Percentiles rank a stretch among this genome's conserved stretches.
Evolutionary conservation across 2,329 filamentous ascomycete species (phyloP).

Genomic region (Colletotrichum camelliae): DNA sequence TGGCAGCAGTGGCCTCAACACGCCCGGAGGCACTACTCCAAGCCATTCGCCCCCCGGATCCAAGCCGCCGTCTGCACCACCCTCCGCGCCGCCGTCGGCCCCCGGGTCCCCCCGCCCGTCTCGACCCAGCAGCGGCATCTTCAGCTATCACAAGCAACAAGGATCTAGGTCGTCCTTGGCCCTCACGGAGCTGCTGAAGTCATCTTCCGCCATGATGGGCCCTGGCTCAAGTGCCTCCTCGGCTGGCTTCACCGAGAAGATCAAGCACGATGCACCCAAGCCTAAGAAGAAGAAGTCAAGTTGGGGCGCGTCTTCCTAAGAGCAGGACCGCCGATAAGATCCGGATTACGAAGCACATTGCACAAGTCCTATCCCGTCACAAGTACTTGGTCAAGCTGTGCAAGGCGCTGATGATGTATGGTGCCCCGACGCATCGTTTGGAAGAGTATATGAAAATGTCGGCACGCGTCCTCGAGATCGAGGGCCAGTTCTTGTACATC

Average conservation of each 20-base stretch:
- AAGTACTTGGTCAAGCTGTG: slow-evolving; percentile 86
- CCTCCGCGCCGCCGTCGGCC: slow-evolving; percentile 2
- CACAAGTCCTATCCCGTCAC: slow-evolving; percentile 77
- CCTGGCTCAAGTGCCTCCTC: slow-evolving; percentile 50
- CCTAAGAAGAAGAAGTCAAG: slow-evolving; percentile 35
- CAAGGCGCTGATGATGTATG: slow-evolving; percentile 85
- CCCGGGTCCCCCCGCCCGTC: slow-evolving; percentile 35
- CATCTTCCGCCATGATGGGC: slow-evolving; percentile 57
- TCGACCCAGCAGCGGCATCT: slow-evolving; percentile 42
- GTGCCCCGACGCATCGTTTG: slow-evolving; percentile 87
- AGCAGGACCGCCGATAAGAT: slow-evolving; percentile 32
- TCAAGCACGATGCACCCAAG: slow-evolving; percentile 42
- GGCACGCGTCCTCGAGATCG: slow-evolving; percentile 85
- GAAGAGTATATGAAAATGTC: slow-evolving; percentile 94
- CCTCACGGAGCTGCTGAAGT: slow-evolving; percentile 57
- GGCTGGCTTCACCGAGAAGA: slow-evolving; percentile 48
- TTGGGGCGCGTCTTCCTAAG: slow-evolving; percentile 9
- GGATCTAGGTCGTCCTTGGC: slow-evolving; percentile 49
- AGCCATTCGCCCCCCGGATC: slow-evolving; percentile 45
- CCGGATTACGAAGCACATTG: slow-evolving; percentile 63
- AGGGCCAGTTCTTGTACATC: slow-evolving; percentile 88
- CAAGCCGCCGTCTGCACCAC: slow-evolving; percentile 40
- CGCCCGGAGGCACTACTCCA: slow-evolving; percentile 45
- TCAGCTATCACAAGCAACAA: slow-evolving; percentile 46
- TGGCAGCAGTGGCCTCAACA: slow-evolving; percentile 45